phyloP scores from a whole-genome alignment of 1,284 basidiomycete species.

The Puccinia horiana region DNA sequence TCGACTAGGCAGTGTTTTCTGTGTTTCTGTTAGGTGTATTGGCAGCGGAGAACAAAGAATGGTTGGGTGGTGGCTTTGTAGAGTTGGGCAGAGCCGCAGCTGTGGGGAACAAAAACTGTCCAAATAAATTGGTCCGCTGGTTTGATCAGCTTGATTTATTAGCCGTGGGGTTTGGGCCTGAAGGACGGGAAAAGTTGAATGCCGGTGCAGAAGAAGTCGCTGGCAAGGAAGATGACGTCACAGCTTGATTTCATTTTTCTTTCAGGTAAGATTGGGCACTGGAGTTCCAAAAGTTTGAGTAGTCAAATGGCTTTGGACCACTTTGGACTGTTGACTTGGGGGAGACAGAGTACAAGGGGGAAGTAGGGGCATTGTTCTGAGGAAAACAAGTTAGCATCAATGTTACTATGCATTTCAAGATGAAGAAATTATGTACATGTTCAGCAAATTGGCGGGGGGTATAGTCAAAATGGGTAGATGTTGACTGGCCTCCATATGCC shows the following conservation, averaged over 20 bases:
- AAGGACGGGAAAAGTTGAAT: neutral
- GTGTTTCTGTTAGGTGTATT: neutral
- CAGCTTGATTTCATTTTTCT: neutral
- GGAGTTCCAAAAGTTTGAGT: slow-evolving; percentile 11
- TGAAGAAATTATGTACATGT: neutral
- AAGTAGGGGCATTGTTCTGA: too few relatives aligned
- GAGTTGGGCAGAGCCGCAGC: neutral
- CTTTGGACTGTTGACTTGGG: neutral
- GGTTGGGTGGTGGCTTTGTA: neutral
- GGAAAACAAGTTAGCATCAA: too few relatives aligned
- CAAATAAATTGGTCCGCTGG: neutral
- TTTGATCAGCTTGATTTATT: neutral
- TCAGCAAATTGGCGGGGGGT: neutral
- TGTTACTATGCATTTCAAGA: neutral
- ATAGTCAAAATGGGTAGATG: neutral
- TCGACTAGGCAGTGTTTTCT: neutral
- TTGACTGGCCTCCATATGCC: neutral
- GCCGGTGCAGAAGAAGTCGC: neutral
- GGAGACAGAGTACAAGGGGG: neutral
- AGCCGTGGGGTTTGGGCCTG: neutral
- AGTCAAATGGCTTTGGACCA: slow-evolving; percentile 24
- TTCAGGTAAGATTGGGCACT: neutral
- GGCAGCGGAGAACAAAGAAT: neutral
- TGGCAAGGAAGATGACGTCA: neutral
- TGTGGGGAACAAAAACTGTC: neutral